Base-by-base conservation (phyloP, 768 basidiomycete genomes). In the Zangia roseola region DNA sequence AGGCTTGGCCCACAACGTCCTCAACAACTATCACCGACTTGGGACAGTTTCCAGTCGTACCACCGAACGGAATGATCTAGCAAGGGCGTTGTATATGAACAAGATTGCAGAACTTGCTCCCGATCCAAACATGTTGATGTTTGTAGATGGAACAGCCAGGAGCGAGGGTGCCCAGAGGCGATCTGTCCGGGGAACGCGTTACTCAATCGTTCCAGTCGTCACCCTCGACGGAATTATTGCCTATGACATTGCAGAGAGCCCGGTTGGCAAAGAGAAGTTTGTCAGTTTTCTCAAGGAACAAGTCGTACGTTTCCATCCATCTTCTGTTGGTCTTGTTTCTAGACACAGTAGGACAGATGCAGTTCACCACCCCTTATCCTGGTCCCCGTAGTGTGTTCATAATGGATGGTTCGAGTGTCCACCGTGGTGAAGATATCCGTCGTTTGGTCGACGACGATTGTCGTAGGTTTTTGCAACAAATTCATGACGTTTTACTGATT, bases 171-270 rank as follows among this genome's bases (percentile, higher is more conserved):
- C 40, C 3, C 25, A 44, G 14, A 28, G 28, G 16, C n/a, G 13
- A 6, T 40, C 26, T 44, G 34, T 59, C 1, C 14, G 19, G 14
- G 54, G 48, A 1, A 14, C 37, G 25, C 20, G 23, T 2, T 56
- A 49, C 26, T 54, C 55, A 5, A 56, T 61, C 23, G 39, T 61
- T n/a, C 52, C 52, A 1, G 31, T 46, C 21, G 46, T 59, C 16
- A 48, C 52, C 0, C 55, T 59, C n/a, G 52, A 61, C 52, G 55
- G 58, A 2, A 54, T 61, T n/a, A 47, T 61, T 30, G 47, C 44
- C 20, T 46, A 53, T 44, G 44, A 61, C 28, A 49, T 59, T 14
- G 39, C 59, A 25, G 50, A 57, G 10, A 55, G 59, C 8, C 30
- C 49, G 1, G 52, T 61, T 6, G 53, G 41, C 5, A 37, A 24